Evolutionary conservation across 345 rosid genomes (phyloP).

Genomic region (Aethionema arabicum): DNA sequence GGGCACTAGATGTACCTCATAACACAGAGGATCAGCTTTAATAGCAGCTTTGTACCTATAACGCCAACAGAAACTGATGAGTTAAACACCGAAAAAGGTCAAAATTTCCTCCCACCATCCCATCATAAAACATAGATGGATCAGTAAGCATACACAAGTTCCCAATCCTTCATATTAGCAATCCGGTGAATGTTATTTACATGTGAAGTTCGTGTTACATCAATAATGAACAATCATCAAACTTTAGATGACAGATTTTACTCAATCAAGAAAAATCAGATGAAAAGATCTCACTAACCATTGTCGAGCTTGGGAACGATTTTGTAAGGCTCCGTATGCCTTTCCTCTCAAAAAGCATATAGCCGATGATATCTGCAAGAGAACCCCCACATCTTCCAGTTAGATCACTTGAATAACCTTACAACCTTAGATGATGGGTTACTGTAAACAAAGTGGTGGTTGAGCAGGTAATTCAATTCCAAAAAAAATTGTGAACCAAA

Average conservation of each 20-base stretch:
- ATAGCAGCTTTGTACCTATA: conserved; percentile 95
- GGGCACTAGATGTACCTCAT: conserved; percentile 59
- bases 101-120: conserved; percentile 8
- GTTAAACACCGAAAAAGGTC: background rate
- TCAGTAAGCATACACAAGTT: conserved; percentile 1
- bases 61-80: conserved; percentile 19
- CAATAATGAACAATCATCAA: background rate
- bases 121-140: conserved; percentile 2
- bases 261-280: conserved; percentile 11
- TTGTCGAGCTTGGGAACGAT: conserved; percentile 81
- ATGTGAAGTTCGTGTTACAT: conserved; percentile 1
- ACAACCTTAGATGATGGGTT: background rate
- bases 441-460: background rate
- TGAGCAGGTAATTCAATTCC: background rate
- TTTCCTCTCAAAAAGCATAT: conserved; percentile 92
- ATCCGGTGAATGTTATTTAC: background rate
- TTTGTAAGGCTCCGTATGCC: conserved; percentile 90
- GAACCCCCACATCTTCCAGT: conserved; percentile 2
- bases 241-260: conserved; percentile 8
- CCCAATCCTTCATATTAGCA: conserved; percentile 11
- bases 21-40: conserved; percentile 95
- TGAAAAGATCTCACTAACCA: conserved; percentile 51
- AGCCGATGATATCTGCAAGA: conserved; percentile 77
- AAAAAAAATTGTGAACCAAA: background rate
- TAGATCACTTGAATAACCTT: conserved; percentile 9